Conservation (phyloP, 2,329 filamentous ascomycete species). For the Berkeleyomyces rouxiae region DNA sequence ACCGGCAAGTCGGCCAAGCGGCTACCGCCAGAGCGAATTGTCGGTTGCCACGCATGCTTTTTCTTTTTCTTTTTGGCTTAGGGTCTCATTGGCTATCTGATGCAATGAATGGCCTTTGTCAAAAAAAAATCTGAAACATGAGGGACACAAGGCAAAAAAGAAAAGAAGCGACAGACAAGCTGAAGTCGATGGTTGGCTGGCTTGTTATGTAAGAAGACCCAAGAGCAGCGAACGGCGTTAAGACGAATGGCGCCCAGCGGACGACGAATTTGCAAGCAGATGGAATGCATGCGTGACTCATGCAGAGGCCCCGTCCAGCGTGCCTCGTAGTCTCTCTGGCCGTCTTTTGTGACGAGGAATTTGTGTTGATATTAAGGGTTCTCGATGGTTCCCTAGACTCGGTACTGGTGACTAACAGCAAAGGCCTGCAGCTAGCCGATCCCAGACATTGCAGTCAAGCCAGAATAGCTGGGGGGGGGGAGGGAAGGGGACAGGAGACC, state of each 20-base stretch:
- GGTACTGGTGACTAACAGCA: background rate
- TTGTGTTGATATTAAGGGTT: background rate
- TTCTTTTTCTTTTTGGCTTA: too few species aligned
- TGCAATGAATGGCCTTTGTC: background rate
- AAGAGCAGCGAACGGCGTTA: too few species aligned
- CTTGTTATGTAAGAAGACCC: background rate
- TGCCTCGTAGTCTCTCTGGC: too few species aligned
- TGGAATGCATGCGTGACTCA: too few species aligned
- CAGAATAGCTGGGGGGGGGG: too few species aligned
- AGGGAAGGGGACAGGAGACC: background rate
- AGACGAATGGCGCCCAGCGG: too few species aligned
- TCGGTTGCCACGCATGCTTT: too few species aligned
- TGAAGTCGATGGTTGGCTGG: background rate
- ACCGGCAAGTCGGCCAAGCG: background rate
- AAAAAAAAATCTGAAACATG: background rate
- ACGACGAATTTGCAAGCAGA: too few species aligned
- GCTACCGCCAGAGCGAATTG: background rate
- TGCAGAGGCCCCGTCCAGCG: too few species aligned
- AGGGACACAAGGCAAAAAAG: background rate
- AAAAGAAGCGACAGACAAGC: background rate
- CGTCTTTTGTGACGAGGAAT: too few species aligned
- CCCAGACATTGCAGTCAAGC: background rate
- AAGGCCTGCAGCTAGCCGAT: background rate
- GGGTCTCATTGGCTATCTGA: background rate
- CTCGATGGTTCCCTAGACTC: background rate